phyloP scores from a whole-genome alignment of 2,329 filamentous ascomycete species.

The Stemphylium vesicarium region DNA sequence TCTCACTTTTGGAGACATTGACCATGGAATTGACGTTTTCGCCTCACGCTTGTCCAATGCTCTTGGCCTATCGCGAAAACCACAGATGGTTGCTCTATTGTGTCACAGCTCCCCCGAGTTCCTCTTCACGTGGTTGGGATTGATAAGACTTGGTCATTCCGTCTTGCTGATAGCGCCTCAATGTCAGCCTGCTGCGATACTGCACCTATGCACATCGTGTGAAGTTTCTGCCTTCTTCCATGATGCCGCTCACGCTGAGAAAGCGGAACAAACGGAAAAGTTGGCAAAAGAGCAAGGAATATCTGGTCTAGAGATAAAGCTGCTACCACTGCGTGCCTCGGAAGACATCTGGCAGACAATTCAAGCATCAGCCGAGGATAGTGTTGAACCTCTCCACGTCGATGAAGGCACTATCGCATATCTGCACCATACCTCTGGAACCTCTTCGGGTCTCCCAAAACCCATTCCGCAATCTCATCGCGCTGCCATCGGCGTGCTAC shows the following conservation, averaged over 20 bases:
- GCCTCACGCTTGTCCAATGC: constrained; percentile 39
- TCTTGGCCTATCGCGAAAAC: constrained; percentile 17
- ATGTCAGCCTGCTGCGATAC: constrained; percentile 55
- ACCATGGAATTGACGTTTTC: constrained; percentile 44
- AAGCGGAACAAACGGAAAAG: constrained; percentile 36
- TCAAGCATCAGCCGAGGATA: constrained; percentile 10
- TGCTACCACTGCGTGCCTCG: constrained; percentile 23
- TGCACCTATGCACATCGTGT: constrained; percentile 60
- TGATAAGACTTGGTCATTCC: constrained; percentile 62
- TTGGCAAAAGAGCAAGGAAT: constrained; percentile 18
- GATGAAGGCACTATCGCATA: constrained; percentile 58
- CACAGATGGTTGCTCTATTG: constrained; percentile 59
- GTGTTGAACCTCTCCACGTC: constrained; percentile 14
- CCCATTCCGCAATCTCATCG: constrained; percentile 66
- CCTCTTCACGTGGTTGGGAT: constrained; percentile 64
- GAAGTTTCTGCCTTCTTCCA: constrained; percentile 54
- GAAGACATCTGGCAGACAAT: constrained; percentile 34
- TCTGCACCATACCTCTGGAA: constrained; percentile 69
- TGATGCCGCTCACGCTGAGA: constrained; percentile 50
- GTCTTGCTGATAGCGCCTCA: constrained; percentile 64
- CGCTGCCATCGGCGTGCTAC: constrained; percentile 62
- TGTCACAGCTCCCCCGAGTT: constrained; percentile 65
- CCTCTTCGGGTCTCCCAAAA: constrained; percentile 68
- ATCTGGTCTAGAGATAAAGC: constrained; percentile 11
- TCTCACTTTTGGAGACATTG: constrained; percentile 48